These are phyloP conservation scores for Paspalum notatum DNA, from an alignment of 176 grass and related monocot genomes.

Conservation along the genomic window DNA sequence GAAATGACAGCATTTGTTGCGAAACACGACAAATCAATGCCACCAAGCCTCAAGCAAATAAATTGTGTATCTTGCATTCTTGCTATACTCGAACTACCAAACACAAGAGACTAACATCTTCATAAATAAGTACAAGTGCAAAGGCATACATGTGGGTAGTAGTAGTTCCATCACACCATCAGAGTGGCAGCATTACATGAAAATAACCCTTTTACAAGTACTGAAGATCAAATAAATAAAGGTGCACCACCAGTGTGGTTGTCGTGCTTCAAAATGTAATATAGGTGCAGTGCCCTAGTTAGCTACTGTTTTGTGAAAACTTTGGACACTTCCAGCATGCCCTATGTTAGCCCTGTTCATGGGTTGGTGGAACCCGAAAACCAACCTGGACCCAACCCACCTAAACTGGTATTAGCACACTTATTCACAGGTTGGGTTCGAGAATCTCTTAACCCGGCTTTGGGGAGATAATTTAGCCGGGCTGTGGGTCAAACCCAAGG, in stretches of 20 bases:
- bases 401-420: too few species aligned
- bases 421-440: too few species aligned
- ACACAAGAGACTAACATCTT: conserved; percentile 28
- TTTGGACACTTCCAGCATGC: background rate
- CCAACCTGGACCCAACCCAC: too few species aligned
- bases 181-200: background rate
- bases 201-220: background rate
- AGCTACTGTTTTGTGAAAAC: background rate
- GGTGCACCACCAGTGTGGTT: background rate
- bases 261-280: background rate
- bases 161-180: conserved; percentile 13
- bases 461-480: too few species aligned
- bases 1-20: background rate
- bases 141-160: background rate
- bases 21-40: background rate
- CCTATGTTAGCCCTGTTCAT: too few species aligned
- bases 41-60: conserved; percentile 27
- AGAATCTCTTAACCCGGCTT: too few species aligned
- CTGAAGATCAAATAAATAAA: background rate
- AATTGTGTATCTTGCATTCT: background rate
- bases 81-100: background rate
- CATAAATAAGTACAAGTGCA: conserved; percentile 23
- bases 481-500: too few species aligned
- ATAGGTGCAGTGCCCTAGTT: background rate
- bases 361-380: too few species aligned